Conservation (phyloP, 2,329 filamentous ascomycete species). For the Aspergillus tamarii region DNA sequence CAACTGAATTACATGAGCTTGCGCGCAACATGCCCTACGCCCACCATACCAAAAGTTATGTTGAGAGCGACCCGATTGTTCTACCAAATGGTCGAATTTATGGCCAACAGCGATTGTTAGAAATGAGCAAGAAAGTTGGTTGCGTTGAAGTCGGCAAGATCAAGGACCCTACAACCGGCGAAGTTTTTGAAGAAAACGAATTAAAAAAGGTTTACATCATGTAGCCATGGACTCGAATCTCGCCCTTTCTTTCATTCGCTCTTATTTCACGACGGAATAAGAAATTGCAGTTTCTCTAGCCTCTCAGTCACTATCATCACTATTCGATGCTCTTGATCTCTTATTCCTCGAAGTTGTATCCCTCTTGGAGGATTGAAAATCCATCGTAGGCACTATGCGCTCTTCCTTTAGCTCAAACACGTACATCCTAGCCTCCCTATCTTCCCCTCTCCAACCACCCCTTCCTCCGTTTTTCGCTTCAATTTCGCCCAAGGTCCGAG, state of each 20-base stretch:
- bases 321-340: conserved; percentile 36
- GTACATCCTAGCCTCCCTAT: conserved; percentile 51
- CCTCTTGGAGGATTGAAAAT: conserved; percentile 4
- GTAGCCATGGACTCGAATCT: conserved; percentile 41
- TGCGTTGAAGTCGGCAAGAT: conserved; percentile 64
- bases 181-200: conserved; percentile 63
- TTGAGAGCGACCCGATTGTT: conserved; percentile 83
- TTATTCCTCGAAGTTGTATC: conserved; percentile 37
- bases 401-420: conserved; percentile 48
- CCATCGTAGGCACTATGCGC: conserved; percentile 7
- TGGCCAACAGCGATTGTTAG: conserved; percentile 71
- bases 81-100: conserved; percentile 88
- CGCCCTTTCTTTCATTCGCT: not conserved
- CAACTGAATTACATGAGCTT: conserved; percentile 89
- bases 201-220: conserved; percentile 92
- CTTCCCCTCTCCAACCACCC: conserved; percentile 52
- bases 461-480: conserved; percentile 42
- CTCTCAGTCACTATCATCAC: conserved; percentile 35
- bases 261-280: not conserved
- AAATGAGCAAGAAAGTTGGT: conserved; percentile 79
- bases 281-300: not conserved
- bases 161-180: conserved; percentile 77
- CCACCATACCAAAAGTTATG: conserved; percentile 90
- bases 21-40: conserved; percentile 89
- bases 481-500: conserved; percentile 50